Conservation (phyloP, 371 early-diverging fungal genomes). For the Apophysomyces ossiformis region DNA sequence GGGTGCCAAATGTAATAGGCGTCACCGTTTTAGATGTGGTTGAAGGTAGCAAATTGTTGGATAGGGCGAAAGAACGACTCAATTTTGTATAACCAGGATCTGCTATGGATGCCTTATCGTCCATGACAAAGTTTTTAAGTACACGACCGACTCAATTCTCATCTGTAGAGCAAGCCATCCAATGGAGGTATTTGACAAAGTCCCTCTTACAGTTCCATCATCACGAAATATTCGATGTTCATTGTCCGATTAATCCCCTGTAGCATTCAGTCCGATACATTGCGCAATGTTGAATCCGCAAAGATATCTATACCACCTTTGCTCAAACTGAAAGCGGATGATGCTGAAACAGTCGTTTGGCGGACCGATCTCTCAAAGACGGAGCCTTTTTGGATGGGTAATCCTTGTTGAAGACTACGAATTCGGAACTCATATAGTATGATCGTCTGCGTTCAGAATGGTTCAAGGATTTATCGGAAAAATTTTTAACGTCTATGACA, state of each 20-base stretch:
- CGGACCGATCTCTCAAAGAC: slow-evolving; percentile 74
- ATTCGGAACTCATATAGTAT: not conserved
- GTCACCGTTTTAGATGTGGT: slow-evolving; percentile 89
- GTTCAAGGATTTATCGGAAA: slow-evolving; percentile 82
- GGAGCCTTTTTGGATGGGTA: slow-evolving; percentile 79
- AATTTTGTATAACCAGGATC: slow-evolving; percentile 48
- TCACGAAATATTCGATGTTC: too few species aligned
- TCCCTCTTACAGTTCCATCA: not conserved
- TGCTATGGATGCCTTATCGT: slow-evolving; percentile 76
- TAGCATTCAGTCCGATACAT: slow-evolving; percentile 65
- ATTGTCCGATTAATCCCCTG: not conserved
- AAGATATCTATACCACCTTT: slow-evolving; percentile 76
- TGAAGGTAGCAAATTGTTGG: slow-evolving; percentile 64
- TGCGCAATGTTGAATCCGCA: slow-evolving; percentile 75
- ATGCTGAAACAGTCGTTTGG: slow-evolving; percentile 56
- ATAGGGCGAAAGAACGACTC: slow-evolving; percentile 16
- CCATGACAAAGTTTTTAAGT: slow-evolving; percentile 66
- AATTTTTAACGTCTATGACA: slow-evolving; percentile 73
- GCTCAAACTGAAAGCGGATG: slow-evolving; percentile 18
- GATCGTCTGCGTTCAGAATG: slow-evolving; percentile 57
- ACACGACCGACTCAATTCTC: slow-evolving; percentile 67
- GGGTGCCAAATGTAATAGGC: slow-evolving; percentile 68
- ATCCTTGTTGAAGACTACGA: not conserved
- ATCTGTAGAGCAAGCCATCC: slow-evolving; percentile 66
- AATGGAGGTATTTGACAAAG: slow-evolving; percentile 56